These are phyloP conservation scores for Tolypocladium album DNA, from an alignment of 2,329 filamentous ascomycete genomes.

Conservation along the genomic window DNA sequence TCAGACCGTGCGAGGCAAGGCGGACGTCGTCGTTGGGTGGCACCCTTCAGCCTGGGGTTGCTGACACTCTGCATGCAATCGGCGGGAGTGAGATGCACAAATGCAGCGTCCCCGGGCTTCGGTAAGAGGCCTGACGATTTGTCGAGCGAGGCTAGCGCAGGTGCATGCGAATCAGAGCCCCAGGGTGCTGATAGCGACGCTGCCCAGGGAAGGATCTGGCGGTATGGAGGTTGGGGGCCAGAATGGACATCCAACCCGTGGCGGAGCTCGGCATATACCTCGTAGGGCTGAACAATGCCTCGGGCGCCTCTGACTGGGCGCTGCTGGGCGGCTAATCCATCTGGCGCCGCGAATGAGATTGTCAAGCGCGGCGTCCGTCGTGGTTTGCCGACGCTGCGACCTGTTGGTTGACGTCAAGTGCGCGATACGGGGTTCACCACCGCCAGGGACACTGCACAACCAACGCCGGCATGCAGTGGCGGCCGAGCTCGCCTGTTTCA, in stretches of 20 bases:
- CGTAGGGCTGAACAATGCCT: constrained; percentile 2
- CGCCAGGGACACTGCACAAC: not conserved
- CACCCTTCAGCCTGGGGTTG: not conserved
- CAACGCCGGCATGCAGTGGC: not conserved
- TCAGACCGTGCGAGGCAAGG: not conserved
- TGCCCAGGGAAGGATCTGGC: not conserved
- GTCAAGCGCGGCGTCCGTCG: not conserved
- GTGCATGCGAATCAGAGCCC: not conserved
- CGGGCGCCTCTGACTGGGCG: not conserved
- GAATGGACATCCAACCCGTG: not conserved
- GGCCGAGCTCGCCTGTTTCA: not conserved
- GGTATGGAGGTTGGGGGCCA: not conserved
- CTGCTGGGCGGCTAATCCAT: not conserved
- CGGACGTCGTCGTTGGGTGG: not conserved
- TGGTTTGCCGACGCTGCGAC: not conserved
- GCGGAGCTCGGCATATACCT: constrained; percentile 3
- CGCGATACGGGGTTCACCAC: not conserved
- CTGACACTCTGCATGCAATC: not conserved
- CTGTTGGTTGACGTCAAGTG: not conserved
- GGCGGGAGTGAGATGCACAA: not conserved
- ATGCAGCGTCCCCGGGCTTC: not conserved
- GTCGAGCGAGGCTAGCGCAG: not conserved
- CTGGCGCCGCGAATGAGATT: not conserved
- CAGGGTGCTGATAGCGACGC: not conserved
- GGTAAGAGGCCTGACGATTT: not conserved